These are phyloP conservation scores for Chaetomium fimeti DNA, from an alignment of 495 filamentous ascomycete genomes.

Conservation along the genomic window DNA sequence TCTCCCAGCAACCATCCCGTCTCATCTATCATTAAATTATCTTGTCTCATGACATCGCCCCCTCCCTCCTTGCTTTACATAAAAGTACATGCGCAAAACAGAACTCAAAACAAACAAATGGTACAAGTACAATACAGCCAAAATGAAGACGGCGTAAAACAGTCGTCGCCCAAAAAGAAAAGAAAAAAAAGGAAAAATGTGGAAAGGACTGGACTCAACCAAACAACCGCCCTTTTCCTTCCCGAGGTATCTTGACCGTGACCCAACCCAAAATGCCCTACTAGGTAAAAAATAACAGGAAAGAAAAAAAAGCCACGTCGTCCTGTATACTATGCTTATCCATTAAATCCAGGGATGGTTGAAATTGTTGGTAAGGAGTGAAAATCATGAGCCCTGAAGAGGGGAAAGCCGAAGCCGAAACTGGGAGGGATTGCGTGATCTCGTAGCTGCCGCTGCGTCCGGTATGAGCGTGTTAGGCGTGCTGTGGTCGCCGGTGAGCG, in stretches of 20 bases:
- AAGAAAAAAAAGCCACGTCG: conserved; percentile 1
- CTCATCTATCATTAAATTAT: conserved; percentile 16
- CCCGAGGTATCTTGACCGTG: conserved; percentile 8
- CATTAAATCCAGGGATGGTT: conserved; percentile 14
- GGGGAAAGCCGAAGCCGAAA: background rate
- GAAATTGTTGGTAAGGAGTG: background rate
- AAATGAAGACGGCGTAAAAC: conserved; percentile 17
- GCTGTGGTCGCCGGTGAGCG: background rate
- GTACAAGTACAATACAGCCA: conserved; percentile 14
- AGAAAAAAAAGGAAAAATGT: conserved; percentile 20
- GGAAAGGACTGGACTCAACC: conserved; percentile 19
- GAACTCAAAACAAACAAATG: background rate
- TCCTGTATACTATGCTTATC: conserved; percentile 6
- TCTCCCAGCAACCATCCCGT: background rate
- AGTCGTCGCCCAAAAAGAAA: conserved; percentile 14
- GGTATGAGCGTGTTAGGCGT: background rate
- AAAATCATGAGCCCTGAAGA: background rate
- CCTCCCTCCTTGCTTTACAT: background rate
- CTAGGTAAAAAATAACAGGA: background rate
- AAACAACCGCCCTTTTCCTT: conserved; percentile 9
- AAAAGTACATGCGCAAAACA: conserved; percentile 8
- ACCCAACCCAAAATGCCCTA: background rate
- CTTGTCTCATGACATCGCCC: background rate
- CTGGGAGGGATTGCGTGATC: background rate
- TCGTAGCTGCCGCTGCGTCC: background rate